A percentile compares a stretch with the other conserved stretches of the same genome.
Conservation (phyloP, 805 yeast species). For the Hanseniaspora singularis region DNA sequence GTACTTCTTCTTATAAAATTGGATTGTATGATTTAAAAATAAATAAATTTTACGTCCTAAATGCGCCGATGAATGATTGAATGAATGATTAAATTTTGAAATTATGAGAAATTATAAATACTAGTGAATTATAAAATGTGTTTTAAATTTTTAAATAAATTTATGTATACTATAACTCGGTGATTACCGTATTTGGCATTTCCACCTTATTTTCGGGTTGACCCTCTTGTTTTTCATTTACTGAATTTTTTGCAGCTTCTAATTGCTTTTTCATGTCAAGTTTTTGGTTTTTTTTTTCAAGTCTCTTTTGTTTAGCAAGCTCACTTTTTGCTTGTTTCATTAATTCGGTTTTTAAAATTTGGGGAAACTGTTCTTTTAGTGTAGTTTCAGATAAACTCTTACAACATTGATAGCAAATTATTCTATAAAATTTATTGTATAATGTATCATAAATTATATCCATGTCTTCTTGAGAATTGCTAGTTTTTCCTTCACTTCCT, state of each 20-base stretch:
- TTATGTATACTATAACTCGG: no score
- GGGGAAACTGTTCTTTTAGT: background rate
- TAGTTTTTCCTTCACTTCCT: background rate
- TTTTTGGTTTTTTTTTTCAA: constrained; percentile 1
- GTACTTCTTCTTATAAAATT: no score
- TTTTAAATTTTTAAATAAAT: no score
- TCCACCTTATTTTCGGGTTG: no score
- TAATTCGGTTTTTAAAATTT: background rate
- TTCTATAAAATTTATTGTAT: background rate
- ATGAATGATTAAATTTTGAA: no score
- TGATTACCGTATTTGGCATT: no score
- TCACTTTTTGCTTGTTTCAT: background rate
- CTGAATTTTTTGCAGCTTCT: no score
- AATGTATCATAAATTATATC: constrained; percentile 5
- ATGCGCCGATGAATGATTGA: no score
- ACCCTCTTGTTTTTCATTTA: background rate
- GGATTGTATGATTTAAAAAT: no score
- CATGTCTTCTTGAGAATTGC: constrained; percentile 6
- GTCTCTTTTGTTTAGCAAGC: constrained; percentile 2
- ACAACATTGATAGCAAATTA: constrained; percentile 9
- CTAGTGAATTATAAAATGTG: no score
- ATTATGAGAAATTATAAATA: no score
- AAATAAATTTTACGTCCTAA: no score
- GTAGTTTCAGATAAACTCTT: background rate
- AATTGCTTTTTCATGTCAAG: constrained; percentile 1